phyloP scores from a whole-genome alignment of 352 stramenopile genomes.

The Phytopythium chamaehyphon region DNA sequence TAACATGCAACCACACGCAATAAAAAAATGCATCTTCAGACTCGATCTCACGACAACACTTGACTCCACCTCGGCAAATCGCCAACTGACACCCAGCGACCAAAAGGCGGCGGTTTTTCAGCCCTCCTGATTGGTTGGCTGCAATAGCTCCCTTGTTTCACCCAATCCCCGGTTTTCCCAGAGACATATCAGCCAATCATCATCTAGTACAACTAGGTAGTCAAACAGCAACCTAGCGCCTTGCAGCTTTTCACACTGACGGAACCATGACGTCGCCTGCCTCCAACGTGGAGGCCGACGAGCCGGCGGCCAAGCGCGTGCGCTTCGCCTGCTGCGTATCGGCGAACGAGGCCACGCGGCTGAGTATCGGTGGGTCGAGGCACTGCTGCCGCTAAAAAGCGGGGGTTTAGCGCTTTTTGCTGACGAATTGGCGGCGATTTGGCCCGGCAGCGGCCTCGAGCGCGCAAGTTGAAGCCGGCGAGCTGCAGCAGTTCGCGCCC shows the following conservation, averaged over 20 bases:
- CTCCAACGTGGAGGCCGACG: neutral
- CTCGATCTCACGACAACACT: no score
- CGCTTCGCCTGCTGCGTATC: slow-evolving; percentile 44
- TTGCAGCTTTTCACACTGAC: no score
- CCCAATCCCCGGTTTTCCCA: no score
- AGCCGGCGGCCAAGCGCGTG: slow-evolving; percentile 48
- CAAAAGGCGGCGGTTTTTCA: slow-evolving; percentile 20
- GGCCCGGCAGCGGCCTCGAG: slow-evolving; percentile 27
- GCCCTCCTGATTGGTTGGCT: slow-evolving; percentile 3
- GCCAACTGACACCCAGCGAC: neutral
- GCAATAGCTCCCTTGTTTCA: slow-evolving; percentile 4
- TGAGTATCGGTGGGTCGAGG: slow-evolving; percentile 48
- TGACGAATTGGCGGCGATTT: neutral
- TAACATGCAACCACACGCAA: slow-evolving; percentile 6
- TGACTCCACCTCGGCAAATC: neutral
- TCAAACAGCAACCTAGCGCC: no score
- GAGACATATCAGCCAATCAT: no score
- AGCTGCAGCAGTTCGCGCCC: slow-evolving; percentile 48
- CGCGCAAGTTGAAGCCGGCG: slow-evolving; percentile 35
- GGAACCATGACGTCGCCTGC: neutral
- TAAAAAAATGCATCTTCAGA: no score
- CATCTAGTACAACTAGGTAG: no score
- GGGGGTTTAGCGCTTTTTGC: neutral
- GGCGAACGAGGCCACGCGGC: slow-evolving; percentile 44
- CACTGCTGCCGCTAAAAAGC: neutral